Conservation (phyloP, 2,329 filamentous ascomycete species). For the Alternaria alternata region DNA sequence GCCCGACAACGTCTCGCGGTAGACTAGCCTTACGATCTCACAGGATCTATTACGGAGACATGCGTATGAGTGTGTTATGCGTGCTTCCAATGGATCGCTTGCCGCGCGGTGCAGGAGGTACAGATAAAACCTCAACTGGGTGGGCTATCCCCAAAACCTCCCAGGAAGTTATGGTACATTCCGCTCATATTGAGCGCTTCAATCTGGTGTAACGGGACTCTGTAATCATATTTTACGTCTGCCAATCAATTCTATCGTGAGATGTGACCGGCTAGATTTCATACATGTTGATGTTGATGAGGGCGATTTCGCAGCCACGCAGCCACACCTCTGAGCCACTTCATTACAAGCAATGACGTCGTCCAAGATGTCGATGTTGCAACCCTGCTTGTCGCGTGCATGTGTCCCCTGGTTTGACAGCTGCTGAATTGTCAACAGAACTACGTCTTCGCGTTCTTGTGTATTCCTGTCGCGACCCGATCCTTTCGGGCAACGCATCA, state of each 20-base stretch:
- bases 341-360: constrained; percentile 16
- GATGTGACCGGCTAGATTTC: not conserved
- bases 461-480: not conserved
- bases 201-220: fast-evolving
- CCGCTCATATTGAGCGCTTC: no score
- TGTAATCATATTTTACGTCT: not conserved
- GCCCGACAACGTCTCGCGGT: fast-evolving
- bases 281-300: not conserved
- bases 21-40: not conserved
- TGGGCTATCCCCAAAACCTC: not conserved
- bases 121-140: not conserved
- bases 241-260: not conserved
- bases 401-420: constrained; percentile 1
- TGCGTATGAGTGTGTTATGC: not conserved
- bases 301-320: constrained; percentile 3
- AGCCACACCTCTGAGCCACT: constrained; percentile 17
- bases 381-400: constrained; percentile 19
- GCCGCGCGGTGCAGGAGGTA: not conserved
- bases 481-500: not conserved
- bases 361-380: not conserved
- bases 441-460: constrained; percentile 6
- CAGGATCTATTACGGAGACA: not conserved
- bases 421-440: constrained; percentile 2
- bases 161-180: not conserved
- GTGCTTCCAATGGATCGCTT: not conserved